Evolutionary conservation across 768 basidiomycete genomes (phyloP).

Genomic region (Butyriboletus loyo): DNA sequence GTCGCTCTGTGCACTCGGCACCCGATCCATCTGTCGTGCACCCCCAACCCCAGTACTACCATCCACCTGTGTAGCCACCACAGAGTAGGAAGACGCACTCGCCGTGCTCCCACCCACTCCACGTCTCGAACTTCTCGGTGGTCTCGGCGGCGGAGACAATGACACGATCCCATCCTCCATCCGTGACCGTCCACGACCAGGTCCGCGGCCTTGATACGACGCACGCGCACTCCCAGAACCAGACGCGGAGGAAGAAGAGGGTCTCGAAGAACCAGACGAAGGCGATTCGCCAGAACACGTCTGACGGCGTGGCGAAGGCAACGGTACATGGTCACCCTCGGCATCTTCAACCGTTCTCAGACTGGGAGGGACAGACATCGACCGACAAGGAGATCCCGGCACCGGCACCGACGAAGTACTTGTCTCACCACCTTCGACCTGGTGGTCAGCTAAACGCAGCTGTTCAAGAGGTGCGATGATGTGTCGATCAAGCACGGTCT

Average conservation of each 20-base stretch:
- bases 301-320: slow-evolving; percentile 12
- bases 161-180: slow-evolving; percentile 21
- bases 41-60: background rate
- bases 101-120: slow-evolving; percentile 4
- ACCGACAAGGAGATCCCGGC: slow-evolving; percentile 17
- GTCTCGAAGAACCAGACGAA: slow-evolving; percentile 35
- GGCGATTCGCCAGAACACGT: slow-evolving; percentile 21
- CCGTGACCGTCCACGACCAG: slow-evolving; percentile 1
- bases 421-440: slow-evolving; percentile 3
- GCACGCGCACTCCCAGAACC: slow-evolving; percentile 38
- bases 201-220: slow-evolving; percentile 30
- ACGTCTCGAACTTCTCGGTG: slow-evolving; percentile 15
- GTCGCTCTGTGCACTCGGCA: slow-evolving; percentile 29
- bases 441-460: slow-evolving; percentile 35
- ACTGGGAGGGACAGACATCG: slow-evolving; percentile 17
- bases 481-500: slow-evolving; percentile 35
- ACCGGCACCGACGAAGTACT: background rate
- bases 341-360: slow-evolving; percentile 4
- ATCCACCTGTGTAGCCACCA: slow-evolving; percentile 2
- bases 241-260: slow-evolving; percentile 39
- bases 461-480: slow-evolving; percentile 59
- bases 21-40: slow-evolving; percentile 20
- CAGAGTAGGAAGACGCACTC: slow-evolving; percentile 5
- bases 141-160: slow-evolving; percentile 29
- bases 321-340: slow-evolving; percentile 2